phyloP scores from a whole-genome alignment of 2,329 filamentous ascomycete genomes.

The Botryosphaeria dothidea region DNA sequence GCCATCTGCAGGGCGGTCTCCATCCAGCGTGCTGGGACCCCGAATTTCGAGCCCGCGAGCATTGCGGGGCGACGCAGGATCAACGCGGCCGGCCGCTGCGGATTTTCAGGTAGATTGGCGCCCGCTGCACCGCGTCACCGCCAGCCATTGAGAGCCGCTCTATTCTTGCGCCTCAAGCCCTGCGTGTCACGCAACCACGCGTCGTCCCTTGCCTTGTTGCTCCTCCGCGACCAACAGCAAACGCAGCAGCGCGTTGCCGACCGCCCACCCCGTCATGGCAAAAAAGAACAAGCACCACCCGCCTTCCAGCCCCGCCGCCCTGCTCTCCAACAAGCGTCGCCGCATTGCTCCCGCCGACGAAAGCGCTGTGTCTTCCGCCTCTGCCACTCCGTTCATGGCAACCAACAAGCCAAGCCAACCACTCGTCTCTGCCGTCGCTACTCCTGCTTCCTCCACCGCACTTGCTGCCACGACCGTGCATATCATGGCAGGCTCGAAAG shows the following conservation, averaged over 20 bases:
- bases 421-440: neutral
- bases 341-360: conserved; percentile 1
- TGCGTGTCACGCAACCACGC: conserved; percentile 5
- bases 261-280: conserved; percentile 1
- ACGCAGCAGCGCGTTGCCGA: neutral
- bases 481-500: conserved; percentile 15
- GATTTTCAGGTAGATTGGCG: conserved; percentile 1
- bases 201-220: neutral
- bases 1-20: neutral
- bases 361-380: neutral
- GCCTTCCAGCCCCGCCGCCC: conserved; percentile 1
- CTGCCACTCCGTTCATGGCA: neutral
- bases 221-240: neutral
- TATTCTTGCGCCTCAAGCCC: neutral
- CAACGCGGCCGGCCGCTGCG: neutral
- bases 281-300: conserved; percentile 16
- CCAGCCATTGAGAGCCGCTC: neutral
- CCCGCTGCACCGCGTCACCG: neutral
- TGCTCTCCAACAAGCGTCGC: conserved; percentile 16
- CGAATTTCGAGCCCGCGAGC: neutral
- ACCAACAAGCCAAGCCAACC: neutral
- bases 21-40: neutral
- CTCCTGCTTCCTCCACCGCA: neutral
- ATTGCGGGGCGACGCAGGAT: neutral
- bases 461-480: neutral